Evolutionary conservation across 2,329 filamentous ascomycete genomes (phyloP), one percentile per base, ranked within the genome.

Genomic region (Metarhizium guizhouense): DNA sequence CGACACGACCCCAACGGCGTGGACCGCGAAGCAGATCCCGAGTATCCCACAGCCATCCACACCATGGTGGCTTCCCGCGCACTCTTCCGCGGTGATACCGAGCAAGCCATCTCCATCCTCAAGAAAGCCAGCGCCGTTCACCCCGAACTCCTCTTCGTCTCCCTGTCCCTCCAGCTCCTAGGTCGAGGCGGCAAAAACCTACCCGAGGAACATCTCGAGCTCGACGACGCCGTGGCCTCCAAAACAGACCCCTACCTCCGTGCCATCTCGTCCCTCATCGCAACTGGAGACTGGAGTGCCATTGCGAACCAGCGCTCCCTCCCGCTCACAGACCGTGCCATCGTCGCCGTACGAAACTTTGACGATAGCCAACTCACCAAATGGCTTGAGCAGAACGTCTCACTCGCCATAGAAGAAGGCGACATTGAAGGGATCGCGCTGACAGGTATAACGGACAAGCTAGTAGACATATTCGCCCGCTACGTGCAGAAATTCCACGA

Each of bases 61-160:
- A 91, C 90, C 52, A 88, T 87, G 76, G 85, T 86, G 11, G 86
- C 90, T 25, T 88, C 88, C 0, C 82, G 87, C 59, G 87, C 88
- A 2, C 75, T 93, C 1, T 90, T 93, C 67, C 81, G 85, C 55
- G 88, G 87, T 13, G 78, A 88, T 63, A 84, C 80, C 36, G 78
- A 84, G 45, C 76, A 85, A 54, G 88, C 88, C 2, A 79, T 92
- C 7, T 78, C 84, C 54, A 81, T 90, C 11, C 77, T 93, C 30
- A 87, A 87, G 61, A 78, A 76, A 47, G 84, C 85, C 4, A 87
- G 87, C 60, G 76, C 80, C 3, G 74, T 76, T 8, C 76, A 83
- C 55, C 80, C 81, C 0, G 83, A 87, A 60, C 79, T 89, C 42
- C 75, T 87, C 7, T 87, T 92, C 57, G 81, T 86, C 7, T 85